Evolutionary conservation across 257 asterid genomes (phyloP).

Genomic region (Marsdenia floribunda): DNA sequence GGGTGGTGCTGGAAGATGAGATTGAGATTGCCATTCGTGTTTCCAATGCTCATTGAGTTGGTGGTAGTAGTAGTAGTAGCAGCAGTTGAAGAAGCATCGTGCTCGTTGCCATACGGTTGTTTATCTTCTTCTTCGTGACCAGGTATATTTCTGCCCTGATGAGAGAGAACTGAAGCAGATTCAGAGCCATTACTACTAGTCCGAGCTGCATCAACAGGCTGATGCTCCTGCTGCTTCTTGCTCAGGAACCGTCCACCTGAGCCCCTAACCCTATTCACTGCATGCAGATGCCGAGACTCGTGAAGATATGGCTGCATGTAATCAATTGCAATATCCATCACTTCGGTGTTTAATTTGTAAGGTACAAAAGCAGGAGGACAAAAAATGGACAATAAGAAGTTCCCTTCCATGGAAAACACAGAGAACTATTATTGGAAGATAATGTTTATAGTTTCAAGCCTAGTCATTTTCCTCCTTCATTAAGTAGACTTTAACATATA

Average conservation of each 20-base stretch:
- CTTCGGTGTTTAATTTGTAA: not conserved
- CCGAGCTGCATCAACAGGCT: conserved; percentile 25
- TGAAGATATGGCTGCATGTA: conserved; percentile 86
- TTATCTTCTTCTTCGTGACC: conserved; percentile 16
- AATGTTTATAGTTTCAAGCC: not conserved
- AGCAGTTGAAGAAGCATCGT: conserved; percentile 10
- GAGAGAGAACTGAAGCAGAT: conserved; percentile 23
- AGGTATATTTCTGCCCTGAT: conserved; percentile 15
- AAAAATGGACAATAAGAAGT: no score
- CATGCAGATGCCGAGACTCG: conserved; percentile 95
- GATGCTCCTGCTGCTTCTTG: conserved; percentile 48
- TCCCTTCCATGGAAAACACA: no score
- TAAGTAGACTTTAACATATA: not conserved
- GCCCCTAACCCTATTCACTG: conserved; percentile 86
- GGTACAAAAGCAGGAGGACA: not conserved
- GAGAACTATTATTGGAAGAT: not conserved
- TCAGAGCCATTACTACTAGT: conserved; percentile 20
- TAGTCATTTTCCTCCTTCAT: not conserved
- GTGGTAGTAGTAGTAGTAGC: conserved; percentile 7
- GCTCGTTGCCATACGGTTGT: conserved; percentile 18
- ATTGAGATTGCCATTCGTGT: conserved; percentile 19
- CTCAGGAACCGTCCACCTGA: conserved; percentile 89
- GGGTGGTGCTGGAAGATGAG: conserved; percentile 25
- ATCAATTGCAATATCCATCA: not conserved
- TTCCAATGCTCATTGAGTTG: conserved; percentile 16